Evolutionary conservation across 345 rosid species (phyloP).

Genomic region (Viola odorata): DNA sequence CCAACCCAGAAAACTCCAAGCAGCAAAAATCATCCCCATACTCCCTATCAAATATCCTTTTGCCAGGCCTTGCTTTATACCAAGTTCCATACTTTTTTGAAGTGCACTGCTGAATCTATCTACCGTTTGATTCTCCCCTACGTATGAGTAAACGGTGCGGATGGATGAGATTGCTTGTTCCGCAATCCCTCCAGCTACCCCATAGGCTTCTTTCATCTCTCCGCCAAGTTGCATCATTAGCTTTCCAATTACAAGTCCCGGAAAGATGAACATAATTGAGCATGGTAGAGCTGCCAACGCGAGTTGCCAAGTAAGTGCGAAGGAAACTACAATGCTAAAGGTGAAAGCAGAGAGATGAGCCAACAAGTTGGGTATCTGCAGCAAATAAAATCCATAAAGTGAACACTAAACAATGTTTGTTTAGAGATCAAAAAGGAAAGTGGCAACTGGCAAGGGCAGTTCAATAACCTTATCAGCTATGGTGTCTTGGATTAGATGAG

Average conservation of each 20-base stretch:
- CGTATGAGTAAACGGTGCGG: conserved; percentile 47
- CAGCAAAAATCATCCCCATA: conserved; percentile 41
- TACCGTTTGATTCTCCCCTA: conserved; percentile 39
- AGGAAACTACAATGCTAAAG: conserved; percentile 29
- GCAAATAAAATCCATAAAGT: neutral
- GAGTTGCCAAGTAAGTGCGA: conserved; percentile 47
- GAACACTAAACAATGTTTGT: neutral
- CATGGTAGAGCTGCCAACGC: conserved; percentile 44
- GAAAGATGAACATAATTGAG: conserved; percentile 36
- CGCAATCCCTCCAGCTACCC: conserved; percentile 39
- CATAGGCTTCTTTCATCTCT: conserved; percentile 35
- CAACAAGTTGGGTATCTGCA: conserved; percentile 40
- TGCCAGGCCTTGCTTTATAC: conserved; percentile 42
- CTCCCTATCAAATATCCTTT: conserved; percentile 57
- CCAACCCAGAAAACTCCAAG: conserved; percentile 55
- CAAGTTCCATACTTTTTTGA: conserved; percentile 33
- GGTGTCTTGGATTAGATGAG: conserved; percentile 25
- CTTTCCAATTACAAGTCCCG: conserved; percentile 42
- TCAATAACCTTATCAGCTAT: conserved; percentile 26
- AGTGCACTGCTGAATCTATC: conserved; percentile 32
- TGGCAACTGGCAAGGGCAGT: neutral
- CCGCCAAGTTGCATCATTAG: conserved; percentile 33
- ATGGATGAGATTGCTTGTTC: conserved; percentile 54
- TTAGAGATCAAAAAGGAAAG: neutral
- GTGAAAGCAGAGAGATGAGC: conserved; percentile 39